Conservation (phyloP, 2,329 filamentous ascomycete genomes). For the Aspergillus floridensis region DNA sequence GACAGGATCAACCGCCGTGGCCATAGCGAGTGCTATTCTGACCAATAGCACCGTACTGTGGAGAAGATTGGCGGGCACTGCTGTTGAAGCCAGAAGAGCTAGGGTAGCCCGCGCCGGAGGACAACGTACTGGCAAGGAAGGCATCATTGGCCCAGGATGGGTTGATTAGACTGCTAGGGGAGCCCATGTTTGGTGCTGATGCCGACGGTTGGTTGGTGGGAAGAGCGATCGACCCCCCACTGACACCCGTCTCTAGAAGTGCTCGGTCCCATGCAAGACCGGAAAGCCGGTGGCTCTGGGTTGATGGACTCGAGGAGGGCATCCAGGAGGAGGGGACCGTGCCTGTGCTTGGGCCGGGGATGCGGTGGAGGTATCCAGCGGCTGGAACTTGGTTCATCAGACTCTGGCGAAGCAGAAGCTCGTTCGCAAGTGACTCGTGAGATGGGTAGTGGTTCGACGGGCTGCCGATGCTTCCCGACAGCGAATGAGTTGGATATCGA, state of each 20-base stretch:
- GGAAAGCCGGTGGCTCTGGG: conserved; percentile 17
- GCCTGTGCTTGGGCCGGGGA: neutral
- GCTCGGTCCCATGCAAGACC: conserved; percentile 27
- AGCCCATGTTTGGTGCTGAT: neutral
- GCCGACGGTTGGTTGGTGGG: conserved; percentile 26
- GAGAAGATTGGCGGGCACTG: conserved; percentile 26
- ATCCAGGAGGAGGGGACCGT: conserved; percentile 25
- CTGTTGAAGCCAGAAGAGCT: conserved; percentile 21
- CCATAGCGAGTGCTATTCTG: conserved; percentile 48
- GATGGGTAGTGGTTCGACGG: conserved; percentile 22
- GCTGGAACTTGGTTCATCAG: conserved; percentile 26
- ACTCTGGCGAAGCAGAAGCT: conserved; percentile 28
- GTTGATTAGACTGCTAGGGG: conserved; percentile 26
- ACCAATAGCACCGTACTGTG: conserved; percentile 42
- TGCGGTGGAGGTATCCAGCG: conserved; percentile 20
- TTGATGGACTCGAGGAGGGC: conserved; percentile 16
- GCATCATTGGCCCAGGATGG: conserved; percentile 38
- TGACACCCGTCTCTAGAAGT: conserved; percentile 13
- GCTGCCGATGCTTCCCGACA: conserved; percentile 14
- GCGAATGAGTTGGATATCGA: conserved; percentile 18
- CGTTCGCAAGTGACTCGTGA: conserved; percentile 27
- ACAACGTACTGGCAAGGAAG: conserved; percentile 34
- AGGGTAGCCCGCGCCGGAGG: conserved; percentile 25
- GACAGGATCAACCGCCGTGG: conserved; percentile 44
- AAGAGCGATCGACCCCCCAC: conserved; percentile 20